phyloP scores from a whole-genome alignment of 805 yeast genomes.

The Nakazawaea laoshanensis region DNA sequence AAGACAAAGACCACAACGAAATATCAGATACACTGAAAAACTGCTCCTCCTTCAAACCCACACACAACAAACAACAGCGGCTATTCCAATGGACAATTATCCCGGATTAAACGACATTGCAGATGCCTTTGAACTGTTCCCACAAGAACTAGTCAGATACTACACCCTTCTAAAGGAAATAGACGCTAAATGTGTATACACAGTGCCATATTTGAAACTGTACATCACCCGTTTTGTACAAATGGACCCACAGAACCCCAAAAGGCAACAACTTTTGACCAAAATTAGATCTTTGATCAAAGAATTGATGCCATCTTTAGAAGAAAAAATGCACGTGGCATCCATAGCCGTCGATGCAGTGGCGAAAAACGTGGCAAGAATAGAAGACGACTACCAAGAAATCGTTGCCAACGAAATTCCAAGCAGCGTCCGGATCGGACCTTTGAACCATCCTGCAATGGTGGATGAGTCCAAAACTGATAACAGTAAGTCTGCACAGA shows the following conservation, averaged over 20 bases:
- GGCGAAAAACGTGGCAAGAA: constrained; percentile 55
- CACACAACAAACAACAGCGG: constrained; percentile 8
- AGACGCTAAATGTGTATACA: constrained; percentile 83
- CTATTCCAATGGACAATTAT: constrained; percentile 29
- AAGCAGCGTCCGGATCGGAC: constrained; percentile 66
- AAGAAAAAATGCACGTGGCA: constrained; percentile 96
- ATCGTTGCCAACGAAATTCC: constrained; percentile 79
- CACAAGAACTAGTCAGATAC: constrained; percentile 73
- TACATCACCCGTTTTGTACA: constrained; percentile 41
- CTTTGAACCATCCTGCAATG: constrained; percentile 87
- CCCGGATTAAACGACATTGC: constrained; percentile 90
- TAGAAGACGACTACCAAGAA: constrained; percentile 74
- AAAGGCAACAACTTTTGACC: constrained; percentile 26
- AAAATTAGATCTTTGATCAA: constrained; percentile 36
- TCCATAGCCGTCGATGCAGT: constrained; percentile 80
- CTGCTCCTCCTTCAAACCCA: no score
- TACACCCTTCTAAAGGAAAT: constrained; percentile 86
- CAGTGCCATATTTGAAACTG: constrained; percentile 57
- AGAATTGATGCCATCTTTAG: constrained; percentile 85
- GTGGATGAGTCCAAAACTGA: constrained; percentile 45
- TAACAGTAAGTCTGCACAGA: constrained; percentile 53
- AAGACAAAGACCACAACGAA: no score
- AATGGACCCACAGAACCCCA: constrained; percentile 26
- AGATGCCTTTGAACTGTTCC: constrained; percentile 88
- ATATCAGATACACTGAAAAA: no score